phyloP scores from a whole-genome alignment of 2,329 filamentous ascomycete genomes.

The Westerdykella aurantiaca region DNA sequence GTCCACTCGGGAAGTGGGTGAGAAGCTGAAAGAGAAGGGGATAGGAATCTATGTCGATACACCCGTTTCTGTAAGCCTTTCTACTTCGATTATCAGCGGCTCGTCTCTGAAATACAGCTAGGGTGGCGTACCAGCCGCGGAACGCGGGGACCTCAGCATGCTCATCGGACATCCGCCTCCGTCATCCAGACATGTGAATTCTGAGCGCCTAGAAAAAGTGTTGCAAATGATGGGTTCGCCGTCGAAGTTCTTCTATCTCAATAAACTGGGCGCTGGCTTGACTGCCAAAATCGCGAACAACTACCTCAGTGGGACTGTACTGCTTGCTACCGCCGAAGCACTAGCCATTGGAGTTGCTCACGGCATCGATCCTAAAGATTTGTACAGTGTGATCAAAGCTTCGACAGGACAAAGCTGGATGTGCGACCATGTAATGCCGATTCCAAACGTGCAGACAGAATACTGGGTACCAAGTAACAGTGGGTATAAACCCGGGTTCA shows the following conservation, averaged over 20 bases:
- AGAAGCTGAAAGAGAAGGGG: constrained; percentile 7
- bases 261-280: constrained; percentile 23
- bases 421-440: constrained; percentile 31
- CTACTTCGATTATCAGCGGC: neutral
- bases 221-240: constrained; percentile 22
- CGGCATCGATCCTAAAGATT: constrained; percentile 21
- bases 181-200: constrained; percentile 3
- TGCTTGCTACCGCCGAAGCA: constrained; percentile 30
- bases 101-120: constrained; percentile 2
- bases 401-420: constrained; percentile 32
- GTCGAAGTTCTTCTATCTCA: constrained; percentile 26
- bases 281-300: constrained; percentile 33
- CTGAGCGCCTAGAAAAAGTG: constrained; percentile 9
- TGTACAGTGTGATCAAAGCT: constrained; percentile 26
- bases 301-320: constrained; percentile 27
- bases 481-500: constrained; percentile 29
- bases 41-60: constrained; percentile 26
- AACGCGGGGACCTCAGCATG: constrained; percentile 21
- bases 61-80: constrained; percentile 23
- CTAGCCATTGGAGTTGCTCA: constrained; percentile 27
- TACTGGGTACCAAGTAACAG: constrained; percentile 30
- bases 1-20: constrained; percentile 21
- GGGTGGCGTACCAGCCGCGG: constrained; percentile 29
- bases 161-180: constrained; percentile 23
- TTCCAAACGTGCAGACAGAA: constrained; percentile 25